Evolutionary conservation across 805 yeast species (phyloP).

Genomic region (Yamadazyma olivae): DNA sequence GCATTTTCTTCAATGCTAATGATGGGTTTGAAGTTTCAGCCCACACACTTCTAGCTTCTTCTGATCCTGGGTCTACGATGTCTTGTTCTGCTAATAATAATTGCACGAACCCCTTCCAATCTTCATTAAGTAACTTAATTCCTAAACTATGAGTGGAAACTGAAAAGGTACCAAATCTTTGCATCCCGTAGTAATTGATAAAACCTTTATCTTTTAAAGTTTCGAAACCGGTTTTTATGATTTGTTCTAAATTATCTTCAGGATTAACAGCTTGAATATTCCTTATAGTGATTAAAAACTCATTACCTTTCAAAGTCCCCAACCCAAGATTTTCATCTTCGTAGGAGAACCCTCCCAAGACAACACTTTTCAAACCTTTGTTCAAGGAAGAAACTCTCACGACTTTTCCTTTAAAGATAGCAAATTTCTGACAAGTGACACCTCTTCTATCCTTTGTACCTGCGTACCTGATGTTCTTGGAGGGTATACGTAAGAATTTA

Average conservation of each 20-base stretch:
- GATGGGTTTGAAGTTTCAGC: conserved; percentile 64
- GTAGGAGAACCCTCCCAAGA: conserved; percentile 76
- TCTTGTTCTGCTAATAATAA: conserved; percentile 83
- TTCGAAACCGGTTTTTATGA: conserved; percentile 50
- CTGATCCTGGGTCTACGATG: conserved; percentile 75
- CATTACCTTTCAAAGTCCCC: conserved; percentile 88
- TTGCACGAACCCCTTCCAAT: conserved; percentile 80
- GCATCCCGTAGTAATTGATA: conserved; percentile 97
- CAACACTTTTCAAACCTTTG: conserved; percentile 70
- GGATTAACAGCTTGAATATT: conserved; percentile 50
- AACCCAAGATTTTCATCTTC: conserved; percentile 58
- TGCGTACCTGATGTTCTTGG: conserved; percentile 71
- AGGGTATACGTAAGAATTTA: conserved; percentile 71
- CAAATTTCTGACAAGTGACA: conserved; percentile 82
- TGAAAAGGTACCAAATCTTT: conserved; percentile 94
- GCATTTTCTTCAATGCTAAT: conserved; percentile 71
- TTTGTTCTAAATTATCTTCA: conserved; percentile 33
- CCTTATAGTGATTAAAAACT: conserved; percentile 80
- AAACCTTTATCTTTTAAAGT: conserved; percentile 70
- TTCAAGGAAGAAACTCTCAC: conserved; percentile 77
- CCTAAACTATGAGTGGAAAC: conserved; percentile 90
- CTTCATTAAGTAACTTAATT: conserved; percentile 58
- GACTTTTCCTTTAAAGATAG: conserved; percentile 64
- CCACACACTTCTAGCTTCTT: conserved; percentile 83
- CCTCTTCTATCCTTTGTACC: conserved; percentile 98